Base-by-base conservation (phyloP, 139 green algal species). In the Haematococcus sp. region DNA sequence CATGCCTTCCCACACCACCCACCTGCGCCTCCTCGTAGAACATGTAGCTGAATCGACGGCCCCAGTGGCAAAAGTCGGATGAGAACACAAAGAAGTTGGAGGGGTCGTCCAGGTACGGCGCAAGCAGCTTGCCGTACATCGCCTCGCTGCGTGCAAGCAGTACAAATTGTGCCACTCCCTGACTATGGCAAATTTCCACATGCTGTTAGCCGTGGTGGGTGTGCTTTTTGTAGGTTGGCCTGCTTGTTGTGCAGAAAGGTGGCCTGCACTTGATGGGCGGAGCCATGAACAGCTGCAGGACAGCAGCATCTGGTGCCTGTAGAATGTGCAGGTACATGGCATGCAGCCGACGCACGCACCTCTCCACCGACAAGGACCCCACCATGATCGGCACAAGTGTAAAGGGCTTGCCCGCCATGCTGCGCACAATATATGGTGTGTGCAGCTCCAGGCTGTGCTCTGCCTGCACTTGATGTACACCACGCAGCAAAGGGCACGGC, bases 61-160 rank as follows among this genome's bases (percentile, higher is more conserved):
- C 95, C 95, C 95, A 98, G 80, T 98, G 95, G 83, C 95, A 98
- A 71, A 98, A 98, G 84, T 98, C 95, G 52, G 81, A 91, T 25
- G 87, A 95, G 43, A 98, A 80, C 25, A 97, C 84, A 79, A 98
- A 98, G 11, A 98, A 70, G 76, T 97, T 97, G 63, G 52, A 49
- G 0, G 87, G 84, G 72, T 98, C 88, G 31, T 92, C 76, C 13
- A 98, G 66, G 80, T 96, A 98, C 0, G 76, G 84, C 0, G 76
- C 83, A 27, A 98, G 84, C 33, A 98, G 27, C 17, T 40, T 19
- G 4, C 91, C 95, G 83, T 97, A 98, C n/a, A 40, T 15, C 0
- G 76, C 90, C 73, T 98, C 94, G 28, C 83, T 91, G 81, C 68
- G 81, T 4, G 7, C 7, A 7, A 49, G 40, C 11, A 49, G 7